Percentiles rank a stretch among this genome's conserved stretches.
Evolutionary conservation across 176 grass and related monocot genomes (phyloP).

Genomic region (Hsuehochloa calcarea): DNA sequence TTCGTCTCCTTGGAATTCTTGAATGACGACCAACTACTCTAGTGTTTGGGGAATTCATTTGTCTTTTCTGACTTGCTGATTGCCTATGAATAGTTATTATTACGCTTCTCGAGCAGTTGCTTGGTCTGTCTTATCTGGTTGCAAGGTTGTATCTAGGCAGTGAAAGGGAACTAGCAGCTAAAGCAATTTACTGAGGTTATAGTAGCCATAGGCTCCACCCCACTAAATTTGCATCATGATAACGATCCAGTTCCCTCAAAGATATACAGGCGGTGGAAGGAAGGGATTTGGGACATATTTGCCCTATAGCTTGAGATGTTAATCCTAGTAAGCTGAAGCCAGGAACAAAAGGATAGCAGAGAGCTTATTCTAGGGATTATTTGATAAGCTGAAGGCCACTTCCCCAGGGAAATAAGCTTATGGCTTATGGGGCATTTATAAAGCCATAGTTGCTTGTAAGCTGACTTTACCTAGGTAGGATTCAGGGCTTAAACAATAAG

Average conservation of each 20-base stretch:
- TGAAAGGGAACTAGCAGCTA: neutral
- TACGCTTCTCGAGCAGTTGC: neutral
- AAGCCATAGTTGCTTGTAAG: neutral
- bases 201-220: neutral
- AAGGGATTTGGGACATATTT: neutral
- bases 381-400: neutral
- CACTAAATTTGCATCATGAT: neutral
- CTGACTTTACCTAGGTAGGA: neutral
- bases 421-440: neutral
- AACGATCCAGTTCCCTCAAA: neutral
- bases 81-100: neutral
- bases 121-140: neutral
- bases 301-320: neutral
- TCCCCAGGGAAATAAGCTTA: neutral
- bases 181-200: neutral
- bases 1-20: neutral
- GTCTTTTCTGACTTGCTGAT: neutral
- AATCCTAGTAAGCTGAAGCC: conserved; percentile 10
- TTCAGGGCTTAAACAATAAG: neutral
- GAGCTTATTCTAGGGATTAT: neutral
- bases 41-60: neutral
- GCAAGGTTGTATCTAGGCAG: neutral
- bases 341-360: neutral
- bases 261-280: neutral
- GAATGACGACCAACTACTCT: neutral